These are phyloP conservation scores for Colletotrichum nymphaeae DNA, from an alignment of 2,329 filamentous ascomycete species.

Conservation along the genomic window DNA sequence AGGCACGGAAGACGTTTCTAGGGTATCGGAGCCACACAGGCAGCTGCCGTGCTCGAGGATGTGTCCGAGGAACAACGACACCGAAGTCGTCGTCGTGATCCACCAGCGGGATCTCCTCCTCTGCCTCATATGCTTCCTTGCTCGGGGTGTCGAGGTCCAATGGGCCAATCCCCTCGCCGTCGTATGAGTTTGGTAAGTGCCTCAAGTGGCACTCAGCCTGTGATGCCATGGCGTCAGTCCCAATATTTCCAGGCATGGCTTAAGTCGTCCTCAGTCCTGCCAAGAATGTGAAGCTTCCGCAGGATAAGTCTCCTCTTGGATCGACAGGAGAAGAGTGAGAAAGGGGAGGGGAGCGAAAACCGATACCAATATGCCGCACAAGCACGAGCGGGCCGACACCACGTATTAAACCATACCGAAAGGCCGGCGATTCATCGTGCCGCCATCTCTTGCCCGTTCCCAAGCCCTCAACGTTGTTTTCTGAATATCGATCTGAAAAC, in stretches of 20 bases:
- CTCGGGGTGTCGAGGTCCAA: not conserved
- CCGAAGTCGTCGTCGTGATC: not conserved
- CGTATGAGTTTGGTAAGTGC: not conserved
- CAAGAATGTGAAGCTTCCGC: not conserved
- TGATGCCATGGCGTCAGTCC: not conserved
- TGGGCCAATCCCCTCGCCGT: not conserved
- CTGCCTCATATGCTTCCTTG: not conserved
- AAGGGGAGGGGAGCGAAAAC: not conserved
- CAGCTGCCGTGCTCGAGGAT: not conserved
- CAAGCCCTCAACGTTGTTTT: not conserved
- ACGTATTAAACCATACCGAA: not conserved
- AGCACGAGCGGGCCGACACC: not conserved
- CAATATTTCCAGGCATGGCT: not conserved
- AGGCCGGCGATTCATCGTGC: not conserved
- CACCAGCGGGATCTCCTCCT: slow-evolving; percentile 5
- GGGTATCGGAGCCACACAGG: slow-evolving; percentile 11
- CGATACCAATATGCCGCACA: not conserved
- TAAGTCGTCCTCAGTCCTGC: not conserved
- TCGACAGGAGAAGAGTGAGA: not conserved
- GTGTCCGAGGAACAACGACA: not conserved
- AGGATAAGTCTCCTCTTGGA: not conserved
- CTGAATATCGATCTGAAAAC: not conserved
- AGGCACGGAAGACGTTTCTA: not conserved
- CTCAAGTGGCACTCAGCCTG: not conserved
- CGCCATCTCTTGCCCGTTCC: not conserved